Base-by-base conservation (phyloP, 805 yeast genomes). In the Grigorovia jiainica region DNA sequence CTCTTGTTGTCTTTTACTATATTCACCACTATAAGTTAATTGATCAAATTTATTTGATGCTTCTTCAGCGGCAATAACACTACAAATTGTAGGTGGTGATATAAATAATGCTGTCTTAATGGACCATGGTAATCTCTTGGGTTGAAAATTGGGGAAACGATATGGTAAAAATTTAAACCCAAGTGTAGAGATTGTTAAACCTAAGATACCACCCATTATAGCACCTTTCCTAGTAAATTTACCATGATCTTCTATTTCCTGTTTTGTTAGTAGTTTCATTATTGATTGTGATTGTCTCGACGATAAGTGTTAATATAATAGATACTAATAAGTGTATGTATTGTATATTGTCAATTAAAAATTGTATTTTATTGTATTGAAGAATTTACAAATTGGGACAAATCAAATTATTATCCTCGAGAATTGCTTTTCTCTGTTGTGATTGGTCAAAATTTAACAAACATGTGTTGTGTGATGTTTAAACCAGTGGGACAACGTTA, bases 41-140 rank as follows among this genome's bases (percentile, higher is more conserved):
- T 70, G 67, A 55, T 84, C 94, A 57, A 82, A 85, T 25, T 63
- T 63, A 41, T 73, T 70, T 3, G 94, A 84, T 1, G 84, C 79
- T 43, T 72, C 73, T 60, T 85, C 95, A 13, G 86, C 89, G 47
- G 66, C 66, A 39, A 83, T 78, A 3, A 82, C 76, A 8, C 79
- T 72, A 21, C 71, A 51, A 34, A 78, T 63, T 2, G 82, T 73
- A 25, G 84, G 80, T 11, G 95, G 94, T 29, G 77, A 71, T 43
- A 81, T 74, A 51, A 75, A 75, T 41, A 79, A 60, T 6, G 86
- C 85, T 2, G 90, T 78, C 49, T 72, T 71, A 47, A 79, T 66
- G 11, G 77, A 68, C 69, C 72, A 77, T n/a, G 80, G 69, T 49
- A 74, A 50, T 27, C 57, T 63, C 32, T 51, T 48, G 18, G 65